phyloP scores from a whole-genome alignment of 768 basidiomycete genomes.

The Agrocybe praecox region DNA sequence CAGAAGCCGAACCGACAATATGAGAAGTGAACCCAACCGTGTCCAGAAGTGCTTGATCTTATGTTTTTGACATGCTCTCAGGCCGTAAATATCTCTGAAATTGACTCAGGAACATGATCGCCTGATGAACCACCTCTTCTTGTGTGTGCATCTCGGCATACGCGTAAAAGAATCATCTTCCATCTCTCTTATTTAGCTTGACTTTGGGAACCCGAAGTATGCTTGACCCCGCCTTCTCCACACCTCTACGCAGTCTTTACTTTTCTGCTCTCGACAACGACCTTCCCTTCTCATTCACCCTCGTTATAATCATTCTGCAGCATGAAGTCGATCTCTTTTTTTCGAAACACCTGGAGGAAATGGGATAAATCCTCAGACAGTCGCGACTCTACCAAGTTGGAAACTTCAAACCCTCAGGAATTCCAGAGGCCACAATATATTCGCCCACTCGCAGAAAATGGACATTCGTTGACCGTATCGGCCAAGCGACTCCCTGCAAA shows the following conservation, averaged over 20 bases:
- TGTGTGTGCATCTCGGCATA: slow-evolving; percentile 25
- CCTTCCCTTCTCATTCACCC: slow-evolving; percentile 5
- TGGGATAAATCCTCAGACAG: slow-evolving; percentile 28
- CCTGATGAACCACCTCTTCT: slow-evolving; percentile 25
- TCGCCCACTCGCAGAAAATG: slow-evolving; percentile 2
- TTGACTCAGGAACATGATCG: slow-evolving; percentile 35
- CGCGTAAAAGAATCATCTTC: slow-evolving; percentile 22
- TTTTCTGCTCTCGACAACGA: slow-evolving; percentile 2
- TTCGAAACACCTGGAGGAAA: slow-evolving; percentile 42
- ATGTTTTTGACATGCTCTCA: slow-evolving; percentile 19
- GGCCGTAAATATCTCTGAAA: slow-evolving; percentile 9
- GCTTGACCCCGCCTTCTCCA: slow-evolving; percentile 13
- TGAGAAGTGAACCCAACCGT: no score
- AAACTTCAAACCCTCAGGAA: slow-evolving; percentile 6
- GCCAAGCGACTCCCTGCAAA: slow-evolving; percentile 18
- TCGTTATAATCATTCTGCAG: slow-evolving; percentile 3
- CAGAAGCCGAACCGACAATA: no score
- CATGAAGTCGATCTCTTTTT: slow-evolving; percentile 43
- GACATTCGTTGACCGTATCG: slow-evolving; percentile 16
- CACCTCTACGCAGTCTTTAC: slow-evolving; percentile 15
- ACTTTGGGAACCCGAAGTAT: slow-evolving; percentile 14
- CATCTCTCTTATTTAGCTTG: slow-evolving; percentile 28
- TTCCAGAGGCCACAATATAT: slow-evolving; percentile 10
- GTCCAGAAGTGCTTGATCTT: no score
- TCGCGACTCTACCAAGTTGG: slow-evolving; percentile 11